Evolutionary conservation across 495 filamentous ascomycete species (phyloP).

Genomic region (Terfezia claveryi): DNA sequence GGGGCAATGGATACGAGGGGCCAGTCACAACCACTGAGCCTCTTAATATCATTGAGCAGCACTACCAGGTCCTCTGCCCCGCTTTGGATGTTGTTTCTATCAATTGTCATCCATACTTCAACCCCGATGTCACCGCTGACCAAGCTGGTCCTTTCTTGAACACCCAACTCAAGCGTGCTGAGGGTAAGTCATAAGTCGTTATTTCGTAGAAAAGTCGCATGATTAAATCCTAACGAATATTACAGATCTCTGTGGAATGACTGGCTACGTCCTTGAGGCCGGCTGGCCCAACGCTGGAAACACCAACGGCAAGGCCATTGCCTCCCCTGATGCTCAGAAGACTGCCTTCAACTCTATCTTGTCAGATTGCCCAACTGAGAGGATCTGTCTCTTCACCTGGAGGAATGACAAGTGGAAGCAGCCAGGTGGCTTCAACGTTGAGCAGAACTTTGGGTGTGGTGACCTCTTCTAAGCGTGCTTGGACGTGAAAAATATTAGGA

Average conservation of each 20-base stretch:
- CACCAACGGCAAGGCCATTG: slow-evolving; percentile 47
- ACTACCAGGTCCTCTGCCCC: slow-evolving; percentile 38
- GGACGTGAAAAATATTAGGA: background rate
- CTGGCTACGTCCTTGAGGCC: slow-evolving; percentile 60
- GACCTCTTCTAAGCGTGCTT: slow-evolving; percentile 26
- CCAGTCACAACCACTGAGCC: slow-evolving; percentile 72
- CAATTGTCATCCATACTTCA: slow-evolving; percentile 93
- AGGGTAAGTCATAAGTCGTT: slow-evolving; percentile 16
- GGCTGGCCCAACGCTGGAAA: slow-evolving; percentile 64
- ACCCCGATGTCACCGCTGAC: slow-evolving; percentile 34
- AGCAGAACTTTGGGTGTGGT: slow-evolving; percentile 56
- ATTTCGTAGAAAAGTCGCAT: background rate
- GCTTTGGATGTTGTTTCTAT: slow-evolving; percentile 55
- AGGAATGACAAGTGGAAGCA: slow-evolving; percentile 66
- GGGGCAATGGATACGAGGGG: slow-evolving; percentile 44
- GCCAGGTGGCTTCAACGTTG: slow-evolving; percentile 43
- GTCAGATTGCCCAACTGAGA: slow-evolving; percentile 27
- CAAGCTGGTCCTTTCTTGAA: slow-evolving; percentile 50
- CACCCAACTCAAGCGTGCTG: slow-evolving; percentile 41
- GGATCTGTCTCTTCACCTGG: slow-evolving; percentile 60
- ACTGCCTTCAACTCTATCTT: slow-evolving; percentile 46
- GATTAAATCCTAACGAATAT: background rate
- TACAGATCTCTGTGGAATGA: slow-evolving; percentile 36
- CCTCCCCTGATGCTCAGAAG: slow-evolving; percentile 43
- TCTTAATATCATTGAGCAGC: slow-evolving; percentile 40